These are phyloP conservation scores for Aspergillus cristatus DNA, from an alignment of 495 filamentous ascomycete species.

Conservation along the genomic window DNA sequence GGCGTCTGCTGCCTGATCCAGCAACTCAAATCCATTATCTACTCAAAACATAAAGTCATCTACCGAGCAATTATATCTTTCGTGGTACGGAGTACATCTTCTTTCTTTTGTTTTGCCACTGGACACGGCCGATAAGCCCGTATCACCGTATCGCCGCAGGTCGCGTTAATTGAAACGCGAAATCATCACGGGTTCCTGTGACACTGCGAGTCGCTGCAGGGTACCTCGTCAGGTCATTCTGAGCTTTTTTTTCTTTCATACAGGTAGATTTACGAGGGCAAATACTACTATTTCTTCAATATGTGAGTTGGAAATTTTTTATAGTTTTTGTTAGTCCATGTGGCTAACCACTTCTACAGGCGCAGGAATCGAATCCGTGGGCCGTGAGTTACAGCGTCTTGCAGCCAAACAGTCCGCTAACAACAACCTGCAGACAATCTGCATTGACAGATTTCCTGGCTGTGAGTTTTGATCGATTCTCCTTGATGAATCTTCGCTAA, in stretches of 20 bases:
- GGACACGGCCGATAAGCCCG: constrained; percentile 2
- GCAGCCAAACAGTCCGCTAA: constrained; percentile 9
- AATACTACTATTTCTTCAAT: no score
- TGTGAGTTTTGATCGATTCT: constrained; percentile 30
- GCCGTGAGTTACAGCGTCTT: constrained; percentile 33
- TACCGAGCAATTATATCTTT: not conserved
- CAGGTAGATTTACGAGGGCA: no score
- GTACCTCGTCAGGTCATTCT: not conserved
- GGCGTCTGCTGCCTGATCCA: not conserved
- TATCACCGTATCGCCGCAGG: constrained; percentile 5
- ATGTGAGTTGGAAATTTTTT: no score
- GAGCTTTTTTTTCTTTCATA: no score
- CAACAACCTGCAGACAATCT: constrained; percentile 42
- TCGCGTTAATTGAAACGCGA: constrained; percentile 45
- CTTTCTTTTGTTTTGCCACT: no score
- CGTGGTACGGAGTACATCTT: constrained; percentile 2
- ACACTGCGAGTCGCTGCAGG: constrained; percentile 9
- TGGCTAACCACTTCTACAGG: constrained; percentile 23
- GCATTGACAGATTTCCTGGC: constrained; percentile 77
- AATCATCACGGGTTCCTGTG: constrained; percentile 33
- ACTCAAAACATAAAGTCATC: no score
- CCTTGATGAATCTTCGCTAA: not conserved
- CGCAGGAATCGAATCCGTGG: constrained; percentile 49
- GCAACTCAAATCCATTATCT: not conserved
- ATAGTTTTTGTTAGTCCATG: not conserved